Conservation (phyloP, 441 rosid genomes). For the Kokia cookei region DNA sequence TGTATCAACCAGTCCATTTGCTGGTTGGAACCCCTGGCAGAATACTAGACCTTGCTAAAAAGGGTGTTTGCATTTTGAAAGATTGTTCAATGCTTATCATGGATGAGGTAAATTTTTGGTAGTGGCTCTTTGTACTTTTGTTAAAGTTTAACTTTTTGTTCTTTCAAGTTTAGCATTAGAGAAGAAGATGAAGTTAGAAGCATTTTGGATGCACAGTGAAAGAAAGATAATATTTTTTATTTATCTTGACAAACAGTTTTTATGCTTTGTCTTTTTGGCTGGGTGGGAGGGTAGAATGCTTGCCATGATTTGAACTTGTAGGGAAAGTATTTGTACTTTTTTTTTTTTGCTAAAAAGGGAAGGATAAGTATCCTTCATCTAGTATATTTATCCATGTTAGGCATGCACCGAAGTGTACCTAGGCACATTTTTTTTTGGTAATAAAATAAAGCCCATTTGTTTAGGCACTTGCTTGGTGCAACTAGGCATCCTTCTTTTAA, state of each 20-base stretch:
- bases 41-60: slow-evolving; percentile 85
- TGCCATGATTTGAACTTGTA: neutral
- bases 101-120: slow-evolving; percentile 72
- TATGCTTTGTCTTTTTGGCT: neutral
- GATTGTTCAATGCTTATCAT: slow-evolving; percentile 90
- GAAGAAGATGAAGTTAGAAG: neutral
- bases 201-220: neutral
- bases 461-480: too few relatives aligned
- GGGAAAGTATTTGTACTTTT: too few relatives aligned
- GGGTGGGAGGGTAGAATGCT: neutral
- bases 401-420: too few relatives aligned
- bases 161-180: neutral
- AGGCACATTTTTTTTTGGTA: too few relatives aligned
- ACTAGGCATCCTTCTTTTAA: neutral
- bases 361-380: too few relatives aligned
- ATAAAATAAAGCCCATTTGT: too few relatives aligned
- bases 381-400: too few relatives aligned
- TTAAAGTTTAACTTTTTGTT: neutral
- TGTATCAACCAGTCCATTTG: slow-evolving; percentile 94
- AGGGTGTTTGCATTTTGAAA: slow-evolving; percentile 89
- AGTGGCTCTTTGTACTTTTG: neutral
- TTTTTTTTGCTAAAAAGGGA: too few relatives aligned
- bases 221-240: neutral
- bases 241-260: neutral
- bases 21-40: slow-evolving; percentile 99